Percentiles rank a stretch among this genome's conserved stretches.
Conservation (phyloP, 164 flowering plant genomes). For the Umbellularia californica region DNA sequence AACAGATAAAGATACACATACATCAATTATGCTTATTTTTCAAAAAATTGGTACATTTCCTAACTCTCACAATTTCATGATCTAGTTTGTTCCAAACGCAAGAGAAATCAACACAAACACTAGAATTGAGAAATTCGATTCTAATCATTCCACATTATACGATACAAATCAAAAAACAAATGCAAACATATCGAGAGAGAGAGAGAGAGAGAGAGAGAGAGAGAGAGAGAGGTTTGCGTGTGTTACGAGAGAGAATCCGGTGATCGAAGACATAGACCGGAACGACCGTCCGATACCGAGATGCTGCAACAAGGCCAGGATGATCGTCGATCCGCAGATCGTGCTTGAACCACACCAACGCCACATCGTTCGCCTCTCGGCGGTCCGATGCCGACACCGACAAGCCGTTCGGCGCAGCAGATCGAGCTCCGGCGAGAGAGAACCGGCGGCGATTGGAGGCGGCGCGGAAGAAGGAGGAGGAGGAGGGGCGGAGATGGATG, state of each 20-base stretch:
- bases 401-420: not conserved
- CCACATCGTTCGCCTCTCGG: slow-evolving; percentile 23
- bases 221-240: not conserved
- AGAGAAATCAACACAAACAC: not conserved
- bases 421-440: slow-evolving; percentile 3
- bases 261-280: slow-evolving; percentile 83
- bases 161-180: not conserved
- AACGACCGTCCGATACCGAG: slow-evolving; percentile 34
- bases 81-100: not conserved
- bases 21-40: too few relatives aligned
- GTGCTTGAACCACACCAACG: slow-evolving; percentile 83
- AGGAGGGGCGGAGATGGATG: slow-evolving; percentile 12
- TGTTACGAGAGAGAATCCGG: slow-evolving; percentile 72
- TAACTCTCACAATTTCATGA: not conserved
- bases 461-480: slow-evolving; percentile 2
- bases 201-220: not conserved
- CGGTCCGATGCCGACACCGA: not conserved
- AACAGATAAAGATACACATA: too few relatives aligned
- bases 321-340: slow-evolving; percentile 88
- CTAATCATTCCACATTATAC: not conserved
- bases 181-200: too few relatives aligned
- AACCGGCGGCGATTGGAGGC: slow-evolving; percentile 1
- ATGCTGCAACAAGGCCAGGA: slow-evolving; percentile 63
- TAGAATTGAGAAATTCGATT: not conserved
- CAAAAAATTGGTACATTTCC: too few relatives aligned